phyloP scores from a whole-genome alignment of 139 green algal genomes.

The Mychonastes homosphaera region DNA sequence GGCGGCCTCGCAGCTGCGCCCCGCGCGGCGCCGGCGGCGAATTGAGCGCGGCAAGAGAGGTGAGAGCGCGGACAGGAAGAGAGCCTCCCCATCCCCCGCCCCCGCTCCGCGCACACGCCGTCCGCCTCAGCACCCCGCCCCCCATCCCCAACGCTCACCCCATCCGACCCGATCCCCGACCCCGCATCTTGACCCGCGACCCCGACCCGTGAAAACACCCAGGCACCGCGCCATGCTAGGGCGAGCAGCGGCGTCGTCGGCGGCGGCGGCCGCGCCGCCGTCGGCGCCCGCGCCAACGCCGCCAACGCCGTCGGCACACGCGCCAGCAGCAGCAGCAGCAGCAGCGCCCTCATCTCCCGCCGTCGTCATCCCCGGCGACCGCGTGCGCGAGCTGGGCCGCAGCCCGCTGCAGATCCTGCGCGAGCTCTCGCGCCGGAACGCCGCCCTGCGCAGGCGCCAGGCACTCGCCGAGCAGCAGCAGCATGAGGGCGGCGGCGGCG shows the following conservation, averaged over 20 bases:
- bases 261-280: neutral
- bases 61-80: no score
- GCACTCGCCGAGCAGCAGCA: neutral
- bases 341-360: constrained; percentile 1
- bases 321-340: neutral
- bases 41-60: no score
- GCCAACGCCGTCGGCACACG: neutral
- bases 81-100: no score
- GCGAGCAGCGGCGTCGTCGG: constrained; percentile 8
- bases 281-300: neutral
- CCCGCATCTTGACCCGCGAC: no score
- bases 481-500: neutral
- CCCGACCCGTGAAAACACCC: neutral
- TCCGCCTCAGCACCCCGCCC: no score
- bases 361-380: neutral
- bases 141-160: no score
- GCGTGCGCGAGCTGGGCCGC: neutral
- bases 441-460: constrained; percentile 3
- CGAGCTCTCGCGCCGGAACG: neutral
- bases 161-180: no score
- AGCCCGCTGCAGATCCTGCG: neutral
- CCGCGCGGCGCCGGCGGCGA: no score
- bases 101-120: no score
- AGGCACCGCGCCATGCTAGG: neutral
- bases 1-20: no score